Evolutionary conservation across 1,284 basidiomycete genomes (phyloP).

Genomic region (Rhizoctonia solani): DNA sequence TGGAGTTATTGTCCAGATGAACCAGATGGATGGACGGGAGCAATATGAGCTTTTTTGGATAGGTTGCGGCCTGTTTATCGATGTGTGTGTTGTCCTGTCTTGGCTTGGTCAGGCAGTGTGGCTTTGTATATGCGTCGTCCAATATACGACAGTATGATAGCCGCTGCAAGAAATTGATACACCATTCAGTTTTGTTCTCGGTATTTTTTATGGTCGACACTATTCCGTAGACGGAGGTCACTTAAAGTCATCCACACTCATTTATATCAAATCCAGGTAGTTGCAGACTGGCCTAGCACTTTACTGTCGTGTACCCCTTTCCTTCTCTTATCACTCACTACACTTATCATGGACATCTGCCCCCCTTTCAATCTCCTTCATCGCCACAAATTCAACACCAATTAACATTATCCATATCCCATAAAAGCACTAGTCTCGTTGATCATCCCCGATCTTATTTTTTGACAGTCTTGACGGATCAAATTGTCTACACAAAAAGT

Average conservation of each 20-base stretch:
- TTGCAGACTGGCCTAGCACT: too few relatives aligned
- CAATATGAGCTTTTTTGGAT: too few relatives aligned
- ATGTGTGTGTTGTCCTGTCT: too few relatives aligned
- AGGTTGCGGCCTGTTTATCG: too few relatives aligned
- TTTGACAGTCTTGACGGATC: conserved; percentile 21
- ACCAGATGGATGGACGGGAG: too few relatives aligned
- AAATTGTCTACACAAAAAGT: background rate
- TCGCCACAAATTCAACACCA: background rate
- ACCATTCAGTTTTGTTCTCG: background rate
- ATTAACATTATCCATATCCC: conserved; percentile 2
- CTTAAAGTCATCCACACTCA: too few relatives aligned
- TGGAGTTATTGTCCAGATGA: too few relatives aligned
- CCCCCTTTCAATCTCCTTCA: background rate
- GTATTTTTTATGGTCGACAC: background rate
- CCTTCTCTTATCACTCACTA: too few relatives aligned
- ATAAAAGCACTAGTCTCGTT: conserved; percentile 27
- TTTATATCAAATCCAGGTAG: too few relatives aligned
- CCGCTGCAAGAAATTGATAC: background rate
- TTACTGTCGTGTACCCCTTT: too few relatives aligned
- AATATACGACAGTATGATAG: background rate
- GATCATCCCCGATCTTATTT: background rate
- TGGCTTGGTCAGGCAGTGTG: too few relatives aligned
- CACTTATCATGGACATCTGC: too few relatives aligned
- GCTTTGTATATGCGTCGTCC: background rate
- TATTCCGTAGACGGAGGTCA: background rate